Base-by-base conservation (phyloP, 208 protist genomes). In the Naegleria lovaniensis region DNA sequence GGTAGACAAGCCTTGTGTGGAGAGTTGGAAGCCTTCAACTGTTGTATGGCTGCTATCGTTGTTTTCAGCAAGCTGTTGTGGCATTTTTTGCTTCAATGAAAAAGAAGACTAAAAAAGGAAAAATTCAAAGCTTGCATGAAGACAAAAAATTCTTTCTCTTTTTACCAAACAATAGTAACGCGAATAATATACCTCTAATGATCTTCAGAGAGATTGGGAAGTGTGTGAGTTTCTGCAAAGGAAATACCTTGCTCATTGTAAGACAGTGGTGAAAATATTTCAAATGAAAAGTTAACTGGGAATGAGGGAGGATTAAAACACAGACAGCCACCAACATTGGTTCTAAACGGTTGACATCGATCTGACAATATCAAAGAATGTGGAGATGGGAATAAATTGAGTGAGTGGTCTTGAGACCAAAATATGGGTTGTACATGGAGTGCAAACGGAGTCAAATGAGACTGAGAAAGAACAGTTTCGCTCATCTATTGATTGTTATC, bases 261-360 rank as follows among this genome's bases (percentile, higher is more conserved):
- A 43, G 16, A 40, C 0, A 85, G 38, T 85, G 83, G 83, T 19
- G 16, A 48, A 85, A 40, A 48, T 25, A 40, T 43, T 43, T 51
- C 29, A 85, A 85, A 85, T 85, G 39, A 48, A 85, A 25, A 48
- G 25, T 85, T 11, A 25, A 85, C 29, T 33, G 33, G 83, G 38
- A 85, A 85, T 16, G 83, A 40, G 15, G 7, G 39, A 43, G 83
- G 83, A 85, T 85, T 85, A 11, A 85, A 85, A 48, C 83, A 85
- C 0, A n/a, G 11, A 29, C 36, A 43, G n/a, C 40, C 39, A 33
- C 25, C 83, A 43, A 79, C 67, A 36, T 79, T 79, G 7, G 29
- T 36, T 36, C 36, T 36, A 33, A 79, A 79, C 5, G 67, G 29
- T 79, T 79, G 29, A 33, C 67, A 29, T 79, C 29, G 19, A 79